These are phyloP conservation scores for Neocatenulostroma microsporum DNA, from an alignment of 2,329 filamentous ascomycete genomes.

Conservation along the genomic window DNA sequence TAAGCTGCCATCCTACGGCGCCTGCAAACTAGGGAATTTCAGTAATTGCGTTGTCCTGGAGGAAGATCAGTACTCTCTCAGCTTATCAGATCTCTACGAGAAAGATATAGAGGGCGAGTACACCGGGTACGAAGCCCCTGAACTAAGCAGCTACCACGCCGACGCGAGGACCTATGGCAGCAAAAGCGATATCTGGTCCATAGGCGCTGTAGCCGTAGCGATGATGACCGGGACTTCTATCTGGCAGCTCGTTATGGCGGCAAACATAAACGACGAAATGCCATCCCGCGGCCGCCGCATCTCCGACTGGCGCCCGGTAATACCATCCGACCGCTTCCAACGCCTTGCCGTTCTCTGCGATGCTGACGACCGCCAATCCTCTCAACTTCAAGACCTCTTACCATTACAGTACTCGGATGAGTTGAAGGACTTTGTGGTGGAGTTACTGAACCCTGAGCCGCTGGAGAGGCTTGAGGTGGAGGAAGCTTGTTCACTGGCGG, in stretches of 20 bases:
- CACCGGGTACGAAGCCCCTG: slow-evolving; percentile 3
- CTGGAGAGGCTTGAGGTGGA: too few species aligned
- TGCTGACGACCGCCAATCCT: too few species aligned
- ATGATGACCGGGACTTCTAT: slow-evolving; percentile 2
- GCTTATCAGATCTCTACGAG: not conserved
- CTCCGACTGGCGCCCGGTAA: not conserved
- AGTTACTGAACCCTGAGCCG: too few species aligned
- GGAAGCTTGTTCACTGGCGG: too few species aligned
- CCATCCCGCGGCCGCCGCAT: not conserved
- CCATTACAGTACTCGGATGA: too few species aligned
- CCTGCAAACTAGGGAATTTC: slow-evolving; percentile 6
- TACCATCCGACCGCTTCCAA: not conserved
- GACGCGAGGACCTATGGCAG: not conserved
- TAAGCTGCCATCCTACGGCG: not conserved
- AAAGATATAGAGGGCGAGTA: slow-evolving; percentile 1
- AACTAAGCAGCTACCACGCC: not conserved
- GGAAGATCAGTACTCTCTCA: not conserved
- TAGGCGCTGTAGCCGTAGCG: slow-evolving; percentile 2
- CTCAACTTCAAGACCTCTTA: too few species aligned
- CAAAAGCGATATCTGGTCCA: slow-evolving; percentile 2
- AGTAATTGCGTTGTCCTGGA: slow-evolving; percentile 1
- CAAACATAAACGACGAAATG: not conserved
- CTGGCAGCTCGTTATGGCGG: not conserved
- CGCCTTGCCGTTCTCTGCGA: too few species aligned
- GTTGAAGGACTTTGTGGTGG: too few species aligned